These are phyloP conservation scores for Sclerotinia sclerotiorum DNA, from an alignment of 2,329 filamentous ascomycete species.

Conservation along the genomic window DNA sequence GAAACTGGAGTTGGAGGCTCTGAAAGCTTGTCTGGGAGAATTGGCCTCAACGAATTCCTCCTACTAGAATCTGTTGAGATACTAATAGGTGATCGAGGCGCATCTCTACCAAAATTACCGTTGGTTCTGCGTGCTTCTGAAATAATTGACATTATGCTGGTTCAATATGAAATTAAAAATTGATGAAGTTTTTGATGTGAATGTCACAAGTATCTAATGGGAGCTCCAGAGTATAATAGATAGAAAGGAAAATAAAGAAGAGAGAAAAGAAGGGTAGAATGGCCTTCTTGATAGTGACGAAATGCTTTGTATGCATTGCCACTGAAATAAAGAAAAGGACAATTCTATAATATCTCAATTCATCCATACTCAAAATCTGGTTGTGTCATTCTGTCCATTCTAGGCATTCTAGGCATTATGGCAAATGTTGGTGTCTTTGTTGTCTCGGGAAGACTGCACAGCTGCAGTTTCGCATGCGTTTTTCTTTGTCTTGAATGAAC, in stretches of 20 bases:
- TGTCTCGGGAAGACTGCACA: slow-evolving; percentile 40
- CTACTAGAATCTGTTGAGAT: slow-evolving; percentile 37
- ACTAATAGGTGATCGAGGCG: slow-evolving; percentile 35
- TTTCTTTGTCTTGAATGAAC: slow-evolving; percentile 37
- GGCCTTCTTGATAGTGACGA: slow-evolving; percentile 37
- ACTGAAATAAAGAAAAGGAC: slow-evolving; percentile 39
- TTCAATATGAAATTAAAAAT: background rate
- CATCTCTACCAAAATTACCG: slow-evolving; percentile 23
- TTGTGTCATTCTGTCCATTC: slow-evolving; percentile 38
- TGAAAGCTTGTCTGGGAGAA: slow-evolving; percentile 32
- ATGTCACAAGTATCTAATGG: background rate
- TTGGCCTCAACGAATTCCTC: slow-evolving; percentile 32
- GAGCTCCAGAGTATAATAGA: slow-evolving; percentile 23
- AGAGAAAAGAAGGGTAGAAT: slow-evolving; percentile 35
- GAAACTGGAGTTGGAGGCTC: slow-evolving; percentile 34
- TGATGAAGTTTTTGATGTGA: background rate
- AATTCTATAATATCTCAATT: slow-evolving; percentile 38
- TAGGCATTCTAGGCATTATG: slow-evolving; percentile 35
- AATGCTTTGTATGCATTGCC: slow-evolving; percentile 39
- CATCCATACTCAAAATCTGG: slow-evolving; percentile 30
- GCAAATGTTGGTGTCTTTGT: slow-evolving; percentile 38
- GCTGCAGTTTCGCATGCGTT: slow-evolving; percentile 33
- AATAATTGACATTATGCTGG: slow-evolving; percentile 34
- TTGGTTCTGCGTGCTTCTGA: slow-evolving; percentile 27
- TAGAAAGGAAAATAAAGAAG: slow-evolving; percentile 25